These are phyloP conservation scores for Chytriomyces confervae DNA, from an alignment of 192 early-diverging fungal genomes.

Conservation along the genomic window DNA sequence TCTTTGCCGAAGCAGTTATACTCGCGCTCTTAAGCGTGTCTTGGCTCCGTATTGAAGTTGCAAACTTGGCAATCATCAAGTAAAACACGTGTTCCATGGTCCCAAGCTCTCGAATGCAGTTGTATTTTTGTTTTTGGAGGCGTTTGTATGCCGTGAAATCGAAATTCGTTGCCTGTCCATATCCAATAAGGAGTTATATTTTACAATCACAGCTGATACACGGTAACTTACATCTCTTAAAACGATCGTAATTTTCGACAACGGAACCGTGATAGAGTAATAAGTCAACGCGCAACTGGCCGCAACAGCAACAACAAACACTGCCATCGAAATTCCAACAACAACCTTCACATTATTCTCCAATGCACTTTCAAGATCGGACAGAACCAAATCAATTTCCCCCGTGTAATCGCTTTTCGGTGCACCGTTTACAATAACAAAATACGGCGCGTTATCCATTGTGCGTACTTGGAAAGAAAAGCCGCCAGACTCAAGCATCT, in stretches of 20 bases:
- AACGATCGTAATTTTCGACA: not conserved
- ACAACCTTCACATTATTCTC: no score
- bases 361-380: not conserved
- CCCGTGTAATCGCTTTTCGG: conserved; percentile 4
- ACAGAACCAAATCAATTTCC: not conserved
- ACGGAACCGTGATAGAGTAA: not conserved
- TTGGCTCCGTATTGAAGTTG: not conserved
- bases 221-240: no score
- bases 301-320: not conserved
- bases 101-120: not conserved
- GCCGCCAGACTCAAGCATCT: not conserved
- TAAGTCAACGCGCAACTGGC: not conserved
- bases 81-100: not conserved
- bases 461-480: conserved; percentile 3
- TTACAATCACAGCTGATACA: no score
- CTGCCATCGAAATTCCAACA: not conserved
- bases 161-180: not conserved
- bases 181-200: no score
- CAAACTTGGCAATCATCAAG: conserved; percentile 4
- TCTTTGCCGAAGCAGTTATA: no score
- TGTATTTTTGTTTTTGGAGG: not conserved
- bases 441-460: not conserved
- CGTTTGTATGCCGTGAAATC: not conserved
- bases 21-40: not conserved
- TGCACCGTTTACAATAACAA: conserved; percentile 9